Percentiles rank a stretch among this genome's conserved stretches.
Conservation (phyloP, 1,284 basidiomycete species). For the Porogramme epimiltina region DNA sequence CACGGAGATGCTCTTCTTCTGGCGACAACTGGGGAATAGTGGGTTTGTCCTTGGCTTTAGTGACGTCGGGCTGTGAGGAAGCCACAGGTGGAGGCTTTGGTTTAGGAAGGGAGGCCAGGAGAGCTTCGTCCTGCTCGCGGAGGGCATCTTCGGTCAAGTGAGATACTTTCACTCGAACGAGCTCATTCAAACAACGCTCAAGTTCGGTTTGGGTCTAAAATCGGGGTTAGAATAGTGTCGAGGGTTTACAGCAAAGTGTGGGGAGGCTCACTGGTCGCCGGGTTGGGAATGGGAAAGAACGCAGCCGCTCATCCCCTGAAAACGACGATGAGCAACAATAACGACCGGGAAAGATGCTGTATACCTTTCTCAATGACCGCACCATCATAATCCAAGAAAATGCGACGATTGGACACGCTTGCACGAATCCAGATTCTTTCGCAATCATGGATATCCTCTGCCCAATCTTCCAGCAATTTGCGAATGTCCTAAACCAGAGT, state of each 20-base stretch:
- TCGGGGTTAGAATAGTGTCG: too few species aligned
- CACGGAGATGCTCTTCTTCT: slow-evolving; percentile 76
- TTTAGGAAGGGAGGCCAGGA: slow-evolving; percentile 84
- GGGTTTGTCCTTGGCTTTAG: slow-evolving; percentile 45
- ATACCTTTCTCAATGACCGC: slow-evolving; percentile 58
- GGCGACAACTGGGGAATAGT: slow-evolving; percentile 59
- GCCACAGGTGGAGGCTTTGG: slow-evolving; percentile 51
- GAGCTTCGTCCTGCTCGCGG: slow-evolving; percentile 83
- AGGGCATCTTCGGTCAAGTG: slow-evolving; percentile 87
- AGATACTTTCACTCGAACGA: slow-evolving; percentile 84
- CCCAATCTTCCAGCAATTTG: slow-evolving; percentile 79
- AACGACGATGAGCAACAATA: not conserved
- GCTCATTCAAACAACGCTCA: slow-evolving; percentile 83
- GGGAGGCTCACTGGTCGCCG: slow-evolving; percentile 74
- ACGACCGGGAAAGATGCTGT: not conserved
- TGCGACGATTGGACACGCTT: slow-evolving; percentile 81
- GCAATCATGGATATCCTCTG: slow-evolving; percentile 77
- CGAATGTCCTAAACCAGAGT: slow-evolving; percentile 75
- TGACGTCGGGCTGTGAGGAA: slow-evolving; percentile 14
- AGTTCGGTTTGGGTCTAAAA: slow-evolving; percentile 92
- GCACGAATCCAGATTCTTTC: slow-evolving; percentile 91
- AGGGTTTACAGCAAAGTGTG: slow-evolving; percentile 6
- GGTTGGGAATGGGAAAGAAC: slow-evolving; percentile 93
- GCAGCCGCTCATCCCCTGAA: slow-evolving; percentile 71
- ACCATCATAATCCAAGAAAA: slow-evolving; percentile 87